A percentile compares a stretch with the other conserved stretches of the same genome.
phyloP scores from a whole-genome alignment of 805 yeast species.

The Zygosaccharomyces bisporus region DNA sequence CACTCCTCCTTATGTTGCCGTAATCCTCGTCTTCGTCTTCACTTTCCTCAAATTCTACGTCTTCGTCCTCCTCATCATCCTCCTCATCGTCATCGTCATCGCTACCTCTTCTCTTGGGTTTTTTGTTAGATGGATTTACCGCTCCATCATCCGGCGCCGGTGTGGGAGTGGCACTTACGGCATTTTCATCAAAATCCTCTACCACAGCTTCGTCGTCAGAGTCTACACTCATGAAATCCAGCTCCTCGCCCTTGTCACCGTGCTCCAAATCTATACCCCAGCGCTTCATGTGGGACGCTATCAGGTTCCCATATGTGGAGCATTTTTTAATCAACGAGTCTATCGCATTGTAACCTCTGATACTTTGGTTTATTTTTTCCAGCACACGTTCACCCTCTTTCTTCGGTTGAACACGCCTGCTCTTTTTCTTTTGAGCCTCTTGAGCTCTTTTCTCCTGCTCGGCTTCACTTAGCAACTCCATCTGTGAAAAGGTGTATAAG shows the following conservation, averaged over 20 bases:
- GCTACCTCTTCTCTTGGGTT: constrained; percentile 23
- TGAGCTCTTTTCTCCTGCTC: constrained; percentile 26
- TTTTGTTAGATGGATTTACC: constrained; percentile 23
- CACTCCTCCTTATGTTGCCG: constrained; percentile 27
- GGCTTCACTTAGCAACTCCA: constrained; percentile 46
- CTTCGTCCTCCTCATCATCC: constrained; percentile 35
- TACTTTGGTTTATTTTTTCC: constrained; percentile 62
- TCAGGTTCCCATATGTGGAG: constrained; percentile 66
- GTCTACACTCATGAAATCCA: constrained; percentile 31
- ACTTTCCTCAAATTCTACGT: constrained; percentile 29
- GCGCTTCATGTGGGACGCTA: constrained; percentile 64
- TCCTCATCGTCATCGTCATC: constrained; percentile 34
- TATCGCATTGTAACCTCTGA: constrained; percentile 90
- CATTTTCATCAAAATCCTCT: constrained; percentile 33
- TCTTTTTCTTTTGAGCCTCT: constrained; percentile 30
- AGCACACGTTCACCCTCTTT: constrained; percentile 71
- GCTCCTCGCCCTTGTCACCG: constrained; percentile 40
- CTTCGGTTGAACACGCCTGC: constrained; percentile 44
- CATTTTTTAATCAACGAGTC: constrained; percentile 87
- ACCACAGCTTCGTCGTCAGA: constrained; percentile 32
- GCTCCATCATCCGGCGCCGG: constrained; percentile 15
- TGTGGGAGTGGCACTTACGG: constrained; percentile 22
- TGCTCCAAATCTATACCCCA: constrained; percentile 89
- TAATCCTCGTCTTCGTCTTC: constrained; percentile 23
- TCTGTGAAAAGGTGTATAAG: constrained; percentile 55